phyloP scores from a whole-genome alignment of 306 rosid genomes.

The Pueraria montana region DNA sequence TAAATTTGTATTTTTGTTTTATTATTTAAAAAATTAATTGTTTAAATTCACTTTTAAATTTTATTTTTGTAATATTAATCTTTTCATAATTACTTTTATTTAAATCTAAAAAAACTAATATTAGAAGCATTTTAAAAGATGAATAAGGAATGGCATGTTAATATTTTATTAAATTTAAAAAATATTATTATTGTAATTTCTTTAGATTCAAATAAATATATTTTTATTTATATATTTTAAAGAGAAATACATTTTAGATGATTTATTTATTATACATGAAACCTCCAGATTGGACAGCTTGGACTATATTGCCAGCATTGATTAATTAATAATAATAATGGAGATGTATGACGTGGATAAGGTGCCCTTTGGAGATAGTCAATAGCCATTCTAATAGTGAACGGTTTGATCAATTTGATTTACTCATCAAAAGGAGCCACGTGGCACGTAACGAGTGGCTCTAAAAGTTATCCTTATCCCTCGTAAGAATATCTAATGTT shows the following conservation, averaged over 20 bases:
- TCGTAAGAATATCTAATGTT: background rate
- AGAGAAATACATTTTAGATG: background rate
- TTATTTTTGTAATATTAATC: too few relatives aligned
- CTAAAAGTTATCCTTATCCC: background rate
- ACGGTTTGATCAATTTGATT: background rate
- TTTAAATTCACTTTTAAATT: too few relatives aligned
- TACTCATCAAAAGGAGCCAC: background rate
- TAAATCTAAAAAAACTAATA: too few relatives aligned
- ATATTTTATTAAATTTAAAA: too few relatives aligned
- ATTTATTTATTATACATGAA: background rate
- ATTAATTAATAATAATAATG: background rate
- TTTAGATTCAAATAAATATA: background rate
- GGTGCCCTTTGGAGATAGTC: conserved; percentile 36
- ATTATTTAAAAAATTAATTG: too few relatives aligned
- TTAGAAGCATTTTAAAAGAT: too few relatives aligned
- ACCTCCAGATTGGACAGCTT: background rate
- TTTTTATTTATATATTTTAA: background rate
- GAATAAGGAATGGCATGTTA: too few relatives aligned
- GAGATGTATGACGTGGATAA: background rate
- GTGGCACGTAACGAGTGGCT: conserved; percentile 34
- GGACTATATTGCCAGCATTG: background rate
- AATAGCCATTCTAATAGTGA: conserved; percentile 27
- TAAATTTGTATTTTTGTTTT: too few relatives aligned
- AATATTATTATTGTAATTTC: background rate
- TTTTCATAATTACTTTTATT: too few relatives aligned